Conservation (phyloP, 495 filamentous ascomycete species). For the Acidomyces sp. region DNA sequence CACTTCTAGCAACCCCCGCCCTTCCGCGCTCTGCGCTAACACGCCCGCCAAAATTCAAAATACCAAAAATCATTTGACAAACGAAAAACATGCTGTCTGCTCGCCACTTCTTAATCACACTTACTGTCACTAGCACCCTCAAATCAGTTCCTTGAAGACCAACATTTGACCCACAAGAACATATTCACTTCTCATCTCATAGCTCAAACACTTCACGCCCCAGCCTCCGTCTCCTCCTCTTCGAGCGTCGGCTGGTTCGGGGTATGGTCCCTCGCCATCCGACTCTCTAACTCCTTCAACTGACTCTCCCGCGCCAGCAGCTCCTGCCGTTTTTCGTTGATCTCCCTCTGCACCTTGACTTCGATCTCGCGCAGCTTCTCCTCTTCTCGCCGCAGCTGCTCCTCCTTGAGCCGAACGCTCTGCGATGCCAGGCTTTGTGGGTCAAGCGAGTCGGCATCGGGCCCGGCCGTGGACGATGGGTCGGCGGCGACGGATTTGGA, state of each 20-base stretch:
- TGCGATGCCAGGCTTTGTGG: constrained; percentile 93
- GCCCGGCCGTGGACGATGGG: background rate
- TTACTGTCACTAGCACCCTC: too few species aligned
- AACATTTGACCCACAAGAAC: too few species aligned
- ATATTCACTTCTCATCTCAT: too few species aligned
- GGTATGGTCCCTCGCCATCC: constrained; percentile 59
- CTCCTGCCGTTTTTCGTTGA: constrained; percentile 99
- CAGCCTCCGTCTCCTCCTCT: constrained; percentile 2
- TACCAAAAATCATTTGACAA: too few species aligned
- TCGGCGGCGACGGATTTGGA: constrained; percentile 61
- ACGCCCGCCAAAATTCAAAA: too few species aligned
- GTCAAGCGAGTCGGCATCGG: constrained; percentile 74
- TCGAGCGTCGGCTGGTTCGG: background rate
- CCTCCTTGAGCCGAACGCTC: constrained; percentile 96
- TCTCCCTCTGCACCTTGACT: constrained; percentile 97
- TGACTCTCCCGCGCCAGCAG: constrained; percentile 94
- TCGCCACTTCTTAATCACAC: too few species aligned
- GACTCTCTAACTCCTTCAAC: constrained; percentile 82
- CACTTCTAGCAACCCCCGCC: too few species aligned
- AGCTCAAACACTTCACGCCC: too few species aligned
- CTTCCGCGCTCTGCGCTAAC: too few species aligned
- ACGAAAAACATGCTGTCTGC: too few species aligned
- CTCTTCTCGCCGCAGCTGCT: constrained; percentile 95
- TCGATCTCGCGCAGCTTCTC: constrained; percentile 99
- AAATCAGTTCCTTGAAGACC: too few species aligned